phyloP scores from a whole-genome alignment of 208 protist species.

The Leptomonas pyrrhocoris region DNA sequence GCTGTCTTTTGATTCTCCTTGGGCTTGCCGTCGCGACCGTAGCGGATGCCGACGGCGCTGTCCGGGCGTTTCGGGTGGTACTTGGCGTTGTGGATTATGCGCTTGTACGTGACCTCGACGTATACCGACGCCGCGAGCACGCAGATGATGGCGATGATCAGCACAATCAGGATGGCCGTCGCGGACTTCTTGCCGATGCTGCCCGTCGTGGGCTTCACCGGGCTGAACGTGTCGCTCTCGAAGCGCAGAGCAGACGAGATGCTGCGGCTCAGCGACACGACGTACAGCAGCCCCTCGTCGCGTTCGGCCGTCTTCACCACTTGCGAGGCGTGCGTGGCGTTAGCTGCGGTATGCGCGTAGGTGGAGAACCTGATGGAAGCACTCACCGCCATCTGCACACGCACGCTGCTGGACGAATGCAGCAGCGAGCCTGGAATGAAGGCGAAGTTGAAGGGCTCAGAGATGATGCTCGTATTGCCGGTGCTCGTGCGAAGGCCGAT shows the following conservation, averaged over 20 bases:
- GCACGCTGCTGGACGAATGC: constrained; percentile 63
- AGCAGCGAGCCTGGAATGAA: constrained; percentile 83
- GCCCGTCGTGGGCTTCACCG: constrained; percentile 26
- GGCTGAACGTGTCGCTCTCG: constrained; percentile 58
- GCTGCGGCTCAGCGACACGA: constrained; percentile 61
- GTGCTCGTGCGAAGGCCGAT: constrained; percentile 22
- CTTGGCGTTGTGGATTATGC: constrained; percentile 70
- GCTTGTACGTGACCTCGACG: constrained; percentile 75
- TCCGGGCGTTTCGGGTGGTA: constrained; percentile 63
- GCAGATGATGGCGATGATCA: constrained; percentile 54
- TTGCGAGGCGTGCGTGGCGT: constrained; percentile 31
- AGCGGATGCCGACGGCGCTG: constrained; percentile 58
- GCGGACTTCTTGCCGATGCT: constrained; percentile 51
- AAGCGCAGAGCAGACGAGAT: constrained; percentile 68
- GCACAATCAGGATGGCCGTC: constrained; percentile 64
- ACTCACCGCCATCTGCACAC: constrained; percentile 57
- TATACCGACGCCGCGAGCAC: constrained; percentile 60
- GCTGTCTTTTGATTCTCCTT: constrained; percentile 32
- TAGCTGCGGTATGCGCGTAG: constrained; percentile 28
- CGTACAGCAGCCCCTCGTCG: constrained; percentile 65
- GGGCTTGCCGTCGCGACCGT: constrained; percentile 55
- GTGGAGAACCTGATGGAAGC: constrained; percentile 68
- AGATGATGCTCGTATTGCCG: constrained; percentile 10
- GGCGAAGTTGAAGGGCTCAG: constrained; percentile 78
- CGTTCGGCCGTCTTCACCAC: constrained; percentile 42